Percentiles rank a stretch among this genome's conserved stretches.
Conservation (phyloP, 2,329 filamentous ascomycete species). For the Aspergillus melleus region DNA sequence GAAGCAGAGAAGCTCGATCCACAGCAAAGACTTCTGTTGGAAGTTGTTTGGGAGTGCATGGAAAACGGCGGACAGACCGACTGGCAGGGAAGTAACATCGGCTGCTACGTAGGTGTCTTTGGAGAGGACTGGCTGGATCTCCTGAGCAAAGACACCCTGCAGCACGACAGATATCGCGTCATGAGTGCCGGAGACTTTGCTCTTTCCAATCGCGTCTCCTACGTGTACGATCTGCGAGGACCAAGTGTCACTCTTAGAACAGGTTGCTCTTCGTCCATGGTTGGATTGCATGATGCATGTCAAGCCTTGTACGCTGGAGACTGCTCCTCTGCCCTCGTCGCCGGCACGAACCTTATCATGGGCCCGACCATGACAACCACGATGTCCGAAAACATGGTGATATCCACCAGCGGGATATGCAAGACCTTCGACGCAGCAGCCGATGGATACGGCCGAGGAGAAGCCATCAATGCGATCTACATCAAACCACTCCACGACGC, state of each 20-base stretch:
- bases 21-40: conserved; percentile 34
- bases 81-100: conserved; percentile 31
- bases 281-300: conserved; percentile 29
- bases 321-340: conserved; percentile 30
- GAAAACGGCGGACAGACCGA: conserved; percentile 32
- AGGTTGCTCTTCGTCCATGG: conserved; percentile 37
- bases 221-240: conserved; percentile 23
- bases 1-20: conserved; percentile 32
- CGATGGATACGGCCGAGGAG: conserved; percentile 33
- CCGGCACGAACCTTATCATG: conserved; percentile 35
- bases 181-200: conserved; percentile 19
- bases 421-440: conserved; percentile 28
- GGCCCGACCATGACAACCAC: conserved; percentile 26
- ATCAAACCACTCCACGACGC: conserved; percentile 30
- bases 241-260: conserved; percentile 33
- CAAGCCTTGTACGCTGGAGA: conserved; percentile 21
- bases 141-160: conserved; percentile 18
- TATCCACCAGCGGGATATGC: conserved; percentile 32
- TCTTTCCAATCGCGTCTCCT: conserved; percentile 26
- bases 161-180: conserved; percentile 15
- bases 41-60: conserved; percentile 35
- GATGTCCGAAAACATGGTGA: conserved; percentile 33
- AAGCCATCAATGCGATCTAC: conserved; percentile 31
- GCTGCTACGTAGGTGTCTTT: conserved; percentile 27
- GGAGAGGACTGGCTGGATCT: conserved; percentile 29